Percentiles rank a stretch among this genome's conserved stretches.
phyloP scores from a whole-genome alignment of 495 filamentous ascomycete species.

The Penicillium ochrochloron region DNA sequence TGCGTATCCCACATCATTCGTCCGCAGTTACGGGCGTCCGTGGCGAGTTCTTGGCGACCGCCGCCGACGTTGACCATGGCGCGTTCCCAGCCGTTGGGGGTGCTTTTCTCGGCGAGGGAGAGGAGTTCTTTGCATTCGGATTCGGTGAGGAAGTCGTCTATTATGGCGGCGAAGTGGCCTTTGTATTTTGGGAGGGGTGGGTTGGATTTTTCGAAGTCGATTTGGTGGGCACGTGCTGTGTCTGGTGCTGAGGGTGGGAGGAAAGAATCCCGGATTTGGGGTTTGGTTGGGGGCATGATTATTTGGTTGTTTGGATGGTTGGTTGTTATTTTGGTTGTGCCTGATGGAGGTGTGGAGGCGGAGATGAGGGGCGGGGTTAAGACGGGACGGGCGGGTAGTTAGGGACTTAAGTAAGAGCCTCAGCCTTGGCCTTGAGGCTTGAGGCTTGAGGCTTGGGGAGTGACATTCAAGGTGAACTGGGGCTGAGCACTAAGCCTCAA shows the following conservation, averaged over 20 bases:
- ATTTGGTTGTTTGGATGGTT: conserved; percentile 1
- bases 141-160: conserved; percentile 66
- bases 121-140: conserved; percentile 64
- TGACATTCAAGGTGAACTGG: not conserved
- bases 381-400: not conserved
- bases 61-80: conserved; percentile 66
- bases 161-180: conserved; percentile 60
- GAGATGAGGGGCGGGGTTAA: not conserved
- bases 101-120: conserved; percentile 57
- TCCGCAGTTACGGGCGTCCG: conserved; percentile 67
- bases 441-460: not conserved
- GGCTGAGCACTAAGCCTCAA: not conserved
- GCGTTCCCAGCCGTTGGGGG: conserved; percentile 33
- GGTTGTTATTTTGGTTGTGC: not conserved
- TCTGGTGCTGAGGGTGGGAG: conserved; percentile 26
- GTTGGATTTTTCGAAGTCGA: conserved; percentile 56
- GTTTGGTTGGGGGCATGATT: conserved; percentile 10
- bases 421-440: not conserved
- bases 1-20: conserved; percentile 75
- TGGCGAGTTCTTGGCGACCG: conserved; percentile 60
- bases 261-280: conserved; percentile 23
- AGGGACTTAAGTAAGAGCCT: not conserved
- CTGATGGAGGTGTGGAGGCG: not conserved
- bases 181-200: conserved; percentile 59
- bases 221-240: conserved; percentile 30